These are phyloP conservation scores for Parasitella parasitica DNA, from an alignment of 371 early-diverging fungal species.

Conservation along the genomic window DNA sequence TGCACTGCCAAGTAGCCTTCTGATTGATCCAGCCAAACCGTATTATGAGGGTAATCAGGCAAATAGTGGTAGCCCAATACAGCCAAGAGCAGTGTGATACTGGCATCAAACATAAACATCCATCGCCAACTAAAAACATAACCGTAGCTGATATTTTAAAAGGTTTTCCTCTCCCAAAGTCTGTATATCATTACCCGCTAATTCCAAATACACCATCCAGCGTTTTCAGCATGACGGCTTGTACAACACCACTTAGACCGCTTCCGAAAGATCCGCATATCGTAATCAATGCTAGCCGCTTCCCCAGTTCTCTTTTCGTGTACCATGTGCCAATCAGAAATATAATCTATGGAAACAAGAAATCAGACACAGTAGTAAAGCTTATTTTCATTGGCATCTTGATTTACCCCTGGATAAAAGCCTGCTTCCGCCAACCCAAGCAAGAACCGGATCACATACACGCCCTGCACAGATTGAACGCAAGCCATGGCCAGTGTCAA, in stretches of 20 bases:
- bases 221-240: conserved; percentile 46
- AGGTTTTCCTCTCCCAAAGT: no score
- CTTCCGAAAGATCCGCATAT: conserved; percentile 44
- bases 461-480: conserved; percentile 46
- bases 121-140: conserved; percentile 43
- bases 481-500: conserved; percentile 61
- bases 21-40: conserved; percentile 35
- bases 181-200: conserved; percentile 35
- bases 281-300: conserved; percentile 35
- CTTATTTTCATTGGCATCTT: not conserved
- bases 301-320: conserved; percentile 48
- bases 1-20: conserved; percentile 32
- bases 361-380: not conserved
- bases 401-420: conserved; percentile 52
- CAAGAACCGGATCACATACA: conserved; percentile 55
- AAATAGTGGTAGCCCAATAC: conserved; percentile 31
- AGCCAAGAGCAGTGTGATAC: conserved; percentile 31
- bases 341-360: conserved; percentile 26
- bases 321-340: conserved; percentile 53
- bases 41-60: conserved; percentile 48
- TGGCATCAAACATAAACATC: conserved; percentile 48
- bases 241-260: conserved; percentile 44
- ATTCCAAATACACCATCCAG: conserved; percentile 45
- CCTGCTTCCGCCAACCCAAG: conserved; percentile 66
- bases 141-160: no score